Conservation (phyloP, 2,329 filamentous ascomycete species). For the Colletotrichum siamense region DNA sequence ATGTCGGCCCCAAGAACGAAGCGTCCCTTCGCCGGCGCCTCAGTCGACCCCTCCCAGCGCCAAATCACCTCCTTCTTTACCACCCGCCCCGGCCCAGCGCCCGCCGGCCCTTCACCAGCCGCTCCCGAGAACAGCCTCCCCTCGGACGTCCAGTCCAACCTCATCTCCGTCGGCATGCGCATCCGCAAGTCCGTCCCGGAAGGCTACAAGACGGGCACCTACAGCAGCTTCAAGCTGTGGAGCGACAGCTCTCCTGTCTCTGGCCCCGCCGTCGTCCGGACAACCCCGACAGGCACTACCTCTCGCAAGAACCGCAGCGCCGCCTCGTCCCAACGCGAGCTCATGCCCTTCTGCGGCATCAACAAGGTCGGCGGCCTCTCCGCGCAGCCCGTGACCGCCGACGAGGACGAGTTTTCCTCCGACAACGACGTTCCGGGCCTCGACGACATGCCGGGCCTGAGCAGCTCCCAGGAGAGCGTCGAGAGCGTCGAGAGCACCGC, state of each 20-base stretch:
- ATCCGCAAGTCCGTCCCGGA: conserved; percentile 92
- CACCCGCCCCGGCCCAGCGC: conserved; percentile 13
- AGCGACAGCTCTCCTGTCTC: conserved; percentile 33
- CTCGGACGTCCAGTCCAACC: conserved; percentile 74
- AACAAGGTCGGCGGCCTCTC: conserved; percentile 75
- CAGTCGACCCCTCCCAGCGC: conserved; percentile 62
- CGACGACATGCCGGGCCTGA: conserved; percentile 52
- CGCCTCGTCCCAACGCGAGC: conserved; percentile 56
- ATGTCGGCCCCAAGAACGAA: conserved; percentile 64
- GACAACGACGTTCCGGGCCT: conserved; percentile 31
- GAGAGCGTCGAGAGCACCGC: conserved; percentile 36
- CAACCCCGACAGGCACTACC: conserved; percentile 23
- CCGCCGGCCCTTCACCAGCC: conserved; percentile 21
- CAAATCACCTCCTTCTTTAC: conserved; percentile 71
- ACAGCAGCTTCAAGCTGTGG: conserved; percentile 59
- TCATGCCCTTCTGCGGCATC: conserved; percentile 82
- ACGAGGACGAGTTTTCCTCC: conserved; percentile 28
- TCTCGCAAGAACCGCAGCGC: conserved; percentile 22
- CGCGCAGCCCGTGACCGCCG: conserved; percentile 54
- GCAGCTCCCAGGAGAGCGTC: conserved; percentile 61
- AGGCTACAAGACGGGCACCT: conserved; percentile 81
- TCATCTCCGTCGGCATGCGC: conserved; percentile 94
- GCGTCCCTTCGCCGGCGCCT: conserved; percentile 65
- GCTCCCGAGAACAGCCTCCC: conserved; percentile 59
- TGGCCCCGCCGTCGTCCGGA: conserved; percentile 8